Evolutionary conservation across 129 eudicot genomes (phyloP).

Genomic region (Escallonia rubra): DNA sequence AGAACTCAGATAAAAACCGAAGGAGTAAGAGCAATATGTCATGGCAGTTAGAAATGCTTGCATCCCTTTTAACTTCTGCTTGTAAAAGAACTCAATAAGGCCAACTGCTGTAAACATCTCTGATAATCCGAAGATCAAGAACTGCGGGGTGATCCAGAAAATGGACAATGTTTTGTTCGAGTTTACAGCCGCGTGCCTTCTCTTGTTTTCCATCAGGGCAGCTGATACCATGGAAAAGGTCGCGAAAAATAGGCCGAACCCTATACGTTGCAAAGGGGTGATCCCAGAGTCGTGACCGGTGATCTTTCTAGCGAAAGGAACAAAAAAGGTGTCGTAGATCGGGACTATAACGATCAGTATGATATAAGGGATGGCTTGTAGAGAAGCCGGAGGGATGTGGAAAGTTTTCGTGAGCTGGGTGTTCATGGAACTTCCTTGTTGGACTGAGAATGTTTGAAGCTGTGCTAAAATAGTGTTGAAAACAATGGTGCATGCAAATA

Average conservation of each 20-base stretch:
- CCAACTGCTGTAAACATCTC: conserved; percentile 99
- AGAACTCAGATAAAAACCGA: conserved; percentile 87
- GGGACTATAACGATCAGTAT: conserved; percentile 81
- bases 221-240: conserved; percentile 93
- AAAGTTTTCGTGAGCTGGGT: conserved; percentile 55
- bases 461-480: conserved; percentile 93
- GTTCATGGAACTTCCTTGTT: conserved; percentile 93
- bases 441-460: conserved; percentile 95
- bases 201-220: conserved; percentile 66
- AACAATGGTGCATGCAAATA: conserved; percentile 80
- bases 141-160: conserved; percentile 91
- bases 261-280: conserved; percentile 78
- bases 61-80: conserved; percentile 75
- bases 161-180: conserved; percentile 40
- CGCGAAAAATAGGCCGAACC: conserved; percentile 60
- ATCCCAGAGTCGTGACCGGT: conserved; percentile 74
- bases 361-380: conserved; percentile 92
- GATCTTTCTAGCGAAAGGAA: conserved; percentile 65
- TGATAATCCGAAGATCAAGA: conserved; percentile 74
- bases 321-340: conserved; percentile 61
- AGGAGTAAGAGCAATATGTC: conserved; percentile 91
- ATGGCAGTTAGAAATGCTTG: conserved; percentile 78
- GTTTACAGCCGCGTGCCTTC: conserved; percentile 40
- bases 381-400: conserved; percentile 92
- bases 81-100: conserved; percentile 87